Evolutionary conservation across 768 basidiomycete genomes (phyloP), one percentile per base, ranked within the genome.

Genomic region (Kwoniella europaea): DNA sequence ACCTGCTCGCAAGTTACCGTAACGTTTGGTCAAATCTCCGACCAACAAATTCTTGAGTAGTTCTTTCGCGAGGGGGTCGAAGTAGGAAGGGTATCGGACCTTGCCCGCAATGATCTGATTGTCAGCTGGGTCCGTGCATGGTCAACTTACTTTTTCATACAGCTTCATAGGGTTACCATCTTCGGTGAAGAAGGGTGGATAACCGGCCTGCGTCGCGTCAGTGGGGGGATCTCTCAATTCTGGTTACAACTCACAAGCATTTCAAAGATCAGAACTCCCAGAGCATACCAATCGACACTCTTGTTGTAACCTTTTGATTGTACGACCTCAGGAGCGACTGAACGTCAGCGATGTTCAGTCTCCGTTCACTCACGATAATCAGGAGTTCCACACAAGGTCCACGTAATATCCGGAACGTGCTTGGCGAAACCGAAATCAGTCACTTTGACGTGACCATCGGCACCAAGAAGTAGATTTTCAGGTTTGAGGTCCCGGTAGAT

Each of bases 401-500:
- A 84, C 2, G 84, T 84, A 61, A 84, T 83, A 59, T 72, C 73
- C 59, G 72, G 81, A 46, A 79, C 62, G 56, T 74, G 76, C 44
- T 82, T 80, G 43, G 83, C 82, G 79, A 98, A 97, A 15, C 95
- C 95, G 77, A 98, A 98, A 82, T 98, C 95, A 16, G 94, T 93
- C 43, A 98, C 90, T 84, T 96, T 97, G 85, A 98, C 93, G 83
- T 98, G 94, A 0, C 95, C 95, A 79, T 97, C 94, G n/a, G 89
- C 87, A 72, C 91, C 93, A 63, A 98, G 88, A 41, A 98, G 87
- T 59, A 98, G 91, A 81, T 98, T 98, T 82, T 85, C 84, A 13
- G 84, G 84, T 70, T 84, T 84, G 46, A 84, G 74, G 71, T 84
- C 84, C 16, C 84, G 80, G 74, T 84, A 84, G 73, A 84, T 84